Base-by-base conservation (phyloP, 2,329 filamentous ascomycete species). In the Epichloe sylvatica region DNA sequence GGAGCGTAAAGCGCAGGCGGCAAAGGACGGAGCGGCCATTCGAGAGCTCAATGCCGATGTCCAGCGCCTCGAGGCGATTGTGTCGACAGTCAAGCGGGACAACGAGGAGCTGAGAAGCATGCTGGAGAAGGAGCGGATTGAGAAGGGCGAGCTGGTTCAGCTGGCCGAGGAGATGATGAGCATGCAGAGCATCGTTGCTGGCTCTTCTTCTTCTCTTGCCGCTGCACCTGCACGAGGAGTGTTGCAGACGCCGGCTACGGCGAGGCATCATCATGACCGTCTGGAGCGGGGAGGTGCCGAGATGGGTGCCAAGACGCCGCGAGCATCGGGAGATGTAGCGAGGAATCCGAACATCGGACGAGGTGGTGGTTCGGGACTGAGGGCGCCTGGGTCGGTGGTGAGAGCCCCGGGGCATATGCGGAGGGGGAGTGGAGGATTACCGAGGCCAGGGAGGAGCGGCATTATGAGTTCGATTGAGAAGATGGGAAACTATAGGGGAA, bases 391-490 rank as follows among this genome's bases (percentile, higher is more conserved):
- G 5, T 72, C 72, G 8, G 71, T 70, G 3, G 66, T 72, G 4
- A 59, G 67, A 3, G 60, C 64, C 11, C 62, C 66, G 33, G 70
- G 73, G 51, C 72, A 74, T 55, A 62, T 73, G 48, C 69, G 67
- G 42, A 71, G 67, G 63, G 72, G 70, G 51, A 65, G 51, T 54
- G 68, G 68, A 38, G 72, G 69, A 8, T 58, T 77, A 48, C 70
- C 74, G 38, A 67, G 75, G 53, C 76, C 75, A 13, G 71, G 72
- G 34, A 56, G 86, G 59, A 86, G 83, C 60, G 81, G 84, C 50
- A 84, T 92, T 60, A 83, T 94, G 82, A 84, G 76, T 58, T 88
- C 84, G 17, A 92, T 94, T 63, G 87, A 94, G 72, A 80, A 83
- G 67, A 94, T 94, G 88, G 87, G 87, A 9, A 81, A 74, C 57